Conservation (phyloP, 345 rosid species). For the Citrus mangshanensis region DNA sequence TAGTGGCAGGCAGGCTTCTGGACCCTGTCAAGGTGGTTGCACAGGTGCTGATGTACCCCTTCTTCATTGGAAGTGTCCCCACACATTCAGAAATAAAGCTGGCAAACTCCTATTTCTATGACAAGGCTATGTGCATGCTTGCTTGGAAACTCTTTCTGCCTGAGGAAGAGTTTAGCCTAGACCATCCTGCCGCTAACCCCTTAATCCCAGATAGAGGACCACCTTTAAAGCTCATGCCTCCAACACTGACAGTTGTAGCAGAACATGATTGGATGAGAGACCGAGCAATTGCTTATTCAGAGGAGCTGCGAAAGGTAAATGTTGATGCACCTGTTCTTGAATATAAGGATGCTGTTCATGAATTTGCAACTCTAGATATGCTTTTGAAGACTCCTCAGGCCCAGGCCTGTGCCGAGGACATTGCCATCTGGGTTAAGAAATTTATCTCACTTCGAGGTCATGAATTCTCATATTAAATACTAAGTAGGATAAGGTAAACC, state of each 20-base stretch:
- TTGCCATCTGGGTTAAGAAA: conserved; percentile 90
- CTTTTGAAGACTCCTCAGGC: conserved; percentile 89
- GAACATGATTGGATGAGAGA: conserved; percentile 99
- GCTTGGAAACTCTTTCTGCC: conserved; percentile 88
- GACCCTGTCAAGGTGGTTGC: conserved; percentile 92
- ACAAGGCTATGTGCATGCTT: conserved; percentile 65
- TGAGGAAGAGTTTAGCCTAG: conserved; percentile 65
- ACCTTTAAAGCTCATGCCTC: conserved; percentile 85
- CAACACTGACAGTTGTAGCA: conserved; percentile 87
- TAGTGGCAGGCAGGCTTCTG: conserved; percentile 70
- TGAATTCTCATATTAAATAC: conserved; percentile 73
- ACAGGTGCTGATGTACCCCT: conserved; percentile 89
- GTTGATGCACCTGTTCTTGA: conserved; percentile 90
- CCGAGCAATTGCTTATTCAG: conserved; percentile 85
- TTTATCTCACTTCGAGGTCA: conserved; percentile 86
- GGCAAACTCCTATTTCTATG: conserved; percentile 80
- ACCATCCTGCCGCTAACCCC: conserved; percentile 93
- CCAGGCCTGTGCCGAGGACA: conserved; percentile 83
- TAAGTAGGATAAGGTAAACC: conserved; percentile 1
- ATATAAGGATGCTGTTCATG: conserved; percentile 94
- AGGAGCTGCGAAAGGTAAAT: conserved; percentile 84
- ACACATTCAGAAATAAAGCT: conserved; percentile 74
- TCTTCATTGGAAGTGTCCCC: conserved; percentile 78
- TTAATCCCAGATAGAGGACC: conserved; percentile 66
- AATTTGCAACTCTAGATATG: conserved; percentile 90